Evolutionary conservation across 2,329 filamentous ascomycete genomes (phyloP).

Genomic region (Alternaria arborescens): DNA sequence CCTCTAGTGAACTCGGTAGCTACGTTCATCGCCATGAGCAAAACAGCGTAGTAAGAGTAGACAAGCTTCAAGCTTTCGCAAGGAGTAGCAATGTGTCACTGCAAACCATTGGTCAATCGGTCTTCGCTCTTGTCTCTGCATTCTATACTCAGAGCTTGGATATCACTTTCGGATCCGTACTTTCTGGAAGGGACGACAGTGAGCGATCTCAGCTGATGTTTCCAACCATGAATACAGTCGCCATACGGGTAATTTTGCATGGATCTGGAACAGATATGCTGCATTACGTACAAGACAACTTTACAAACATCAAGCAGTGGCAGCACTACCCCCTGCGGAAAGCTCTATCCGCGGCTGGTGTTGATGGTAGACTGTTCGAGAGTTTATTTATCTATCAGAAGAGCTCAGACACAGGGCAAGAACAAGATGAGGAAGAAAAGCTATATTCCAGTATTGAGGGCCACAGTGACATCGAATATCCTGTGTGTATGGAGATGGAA

Average conservation of each 20-base stretch:
- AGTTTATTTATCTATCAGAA: conserved; percentile 74
- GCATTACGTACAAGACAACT: conserved; percentile 75
- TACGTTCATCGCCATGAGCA: conserved; percentile 57
- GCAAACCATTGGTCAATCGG: conserved; percentile 78
- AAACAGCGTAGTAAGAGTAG: conserved; percentile 54
- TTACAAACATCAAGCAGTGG: conserved; percentile 71
- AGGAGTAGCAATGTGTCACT: conserved; percentile 72
- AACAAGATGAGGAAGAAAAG: conserved; percentile 13
- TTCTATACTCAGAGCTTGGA: conserved; percentile 71
- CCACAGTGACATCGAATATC: conserved; percentile 77
- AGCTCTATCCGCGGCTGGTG: conserved; percentile 64
- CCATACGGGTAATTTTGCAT: conserved; percentile 76
- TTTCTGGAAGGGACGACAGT: conserved; percentile 83
- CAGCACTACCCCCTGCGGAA: conserved; percentile 81
- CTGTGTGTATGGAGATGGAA: conserved; percentile 84
- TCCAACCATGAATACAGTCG: conserved; percentile 91
- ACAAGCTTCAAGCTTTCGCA: conserved; percentile 67
- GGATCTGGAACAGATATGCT: conserved; percentile 72
- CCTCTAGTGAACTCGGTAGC: conserved; percentile 12
- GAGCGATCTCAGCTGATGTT: conserved; percentile 75
- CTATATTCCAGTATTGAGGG: conserved; percentile 72
- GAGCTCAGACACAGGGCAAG: conserved; percentile 50
- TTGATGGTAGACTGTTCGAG: conserved; percentile 65
- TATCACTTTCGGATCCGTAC: conserved; percentile 80
- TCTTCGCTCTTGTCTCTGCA: conserved; percentile 77